Evolutionary conservation across 495 filamentous ascomycete genomes (phyloP), one percentile per base, ranked within the genome.

Genomic region (Corynascus novoguineensis): DNA sequence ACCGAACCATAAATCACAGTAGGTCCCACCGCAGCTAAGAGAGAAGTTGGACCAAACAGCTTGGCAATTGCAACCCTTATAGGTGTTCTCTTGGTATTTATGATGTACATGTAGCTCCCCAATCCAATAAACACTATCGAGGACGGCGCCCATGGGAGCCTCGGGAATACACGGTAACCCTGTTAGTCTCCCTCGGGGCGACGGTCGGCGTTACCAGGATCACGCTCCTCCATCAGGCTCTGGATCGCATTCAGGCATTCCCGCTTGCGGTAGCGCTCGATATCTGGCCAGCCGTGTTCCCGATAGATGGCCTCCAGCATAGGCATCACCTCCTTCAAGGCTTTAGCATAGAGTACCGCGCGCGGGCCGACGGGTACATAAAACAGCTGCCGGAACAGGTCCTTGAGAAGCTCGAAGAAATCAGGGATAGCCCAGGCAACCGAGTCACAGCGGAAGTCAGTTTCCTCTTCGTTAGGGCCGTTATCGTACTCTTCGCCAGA

Each of bases 381-480:
- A 1, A 32, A 21, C 9, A 66, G 51, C 38, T 38, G 28, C 15
- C 50, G 46, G 38, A 55, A 66, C 27, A 53, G 55, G 24, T 61
- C 47, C 51, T 66, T 61, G 47, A 61, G 54, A 11, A 56, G 17
- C 35, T 64, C 51, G 47, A 66, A 66, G 27, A 66, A 66, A 34
- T 57, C 51, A 21, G 45, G 14, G 14, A 66, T 35, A 8, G 61
- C 17, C 61, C 61, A 66, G 1, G 60, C 50, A 9, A 53, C 34
- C 8, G 54, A 31, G 15, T 53, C 45, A 15, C 25, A 12, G 1
- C 57, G 60, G 60, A 57, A 64, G 17, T 53, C 54, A 11, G 55
- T 40, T 46, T 63, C 54, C 5, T 49, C 34, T 46, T 64, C 55
- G 14, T 53, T 50, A n/a, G n/a, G n/a, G 11, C 41, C 55, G 12